Percentiles rank a stretch among this genome's conserved stretches.
These are phyloP conservation scores for Cladosporium oxysporum DNA, from an alignment of 2,329 filamentous ascomycete species.

Conservation along the genomic window DNA sequence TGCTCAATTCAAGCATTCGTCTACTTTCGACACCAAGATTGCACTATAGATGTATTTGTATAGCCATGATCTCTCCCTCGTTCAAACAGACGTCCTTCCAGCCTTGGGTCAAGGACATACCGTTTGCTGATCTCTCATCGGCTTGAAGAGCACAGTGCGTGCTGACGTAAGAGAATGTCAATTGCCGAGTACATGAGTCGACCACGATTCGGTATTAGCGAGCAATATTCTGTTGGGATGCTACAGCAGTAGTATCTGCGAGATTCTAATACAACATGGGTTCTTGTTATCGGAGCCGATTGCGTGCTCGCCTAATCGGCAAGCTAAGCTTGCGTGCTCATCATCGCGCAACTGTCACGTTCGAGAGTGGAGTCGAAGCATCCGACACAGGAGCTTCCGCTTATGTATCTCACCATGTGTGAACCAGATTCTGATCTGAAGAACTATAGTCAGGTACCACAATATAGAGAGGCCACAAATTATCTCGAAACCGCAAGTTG, in stretches of 20 bases:
- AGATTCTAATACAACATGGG: background rate
- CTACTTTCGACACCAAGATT: background rate
- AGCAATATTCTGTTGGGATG: background rate
- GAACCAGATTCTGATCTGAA: background rate
- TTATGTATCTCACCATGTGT: background rate
- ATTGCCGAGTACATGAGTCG: background rate
- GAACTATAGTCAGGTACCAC: background rate
- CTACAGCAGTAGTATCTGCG: background rate
- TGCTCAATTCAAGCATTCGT: background rate
- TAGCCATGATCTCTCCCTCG: background rate
- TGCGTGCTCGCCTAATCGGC: conserved; percentile 12
- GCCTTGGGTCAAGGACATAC: background rate
- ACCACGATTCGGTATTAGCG: background rate
- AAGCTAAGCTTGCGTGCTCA: conserved; percentile 16
- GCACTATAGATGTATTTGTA: background rate
- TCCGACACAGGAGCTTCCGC: conserved; percentile 1
- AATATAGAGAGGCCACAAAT: background rate
- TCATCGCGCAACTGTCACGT: background rate
- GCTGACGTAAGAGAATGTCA: background rate
- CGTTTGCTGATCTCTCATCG: background rate
- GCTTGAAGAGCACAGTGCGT: background rate
- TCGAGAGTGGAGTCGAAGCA: conserved; percentile 2
- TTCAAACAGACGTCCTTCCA: background rate
- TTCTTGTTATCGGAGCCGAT: background rate
- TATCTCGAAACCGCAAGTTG: background rate